Conservation (phyloP, 2,329 filamentous ascomycete genomes). For the Sporothrix globosa region DNA sequence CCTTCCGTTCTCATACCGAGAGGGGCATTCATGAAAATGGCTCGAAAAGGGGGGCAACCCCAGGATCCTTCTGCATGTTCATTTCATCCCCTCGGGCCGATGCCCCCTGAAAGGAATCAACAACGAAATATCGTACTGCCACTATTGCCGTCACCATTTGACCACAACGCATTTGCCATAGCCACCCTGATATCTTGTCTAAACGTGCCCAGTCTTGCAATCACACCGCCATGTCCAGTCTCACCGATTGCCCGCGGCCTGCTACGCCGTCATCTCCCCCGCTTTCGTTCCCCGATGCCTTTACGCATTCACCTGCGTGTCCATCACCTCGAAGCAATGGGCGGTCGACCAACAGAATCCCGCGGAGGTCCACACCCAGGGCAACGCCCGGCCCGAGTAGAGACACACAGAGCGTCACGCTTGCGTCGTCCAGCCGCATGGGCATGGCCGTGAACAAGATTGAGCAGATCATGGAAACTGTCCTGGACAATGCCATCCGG, state of each 20-base stretch:
- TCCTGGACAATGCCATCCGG: conserved; percentile 52
- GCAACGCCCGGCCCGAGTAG: background rate
- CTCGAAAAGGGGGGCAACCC: too few relatives aligned
- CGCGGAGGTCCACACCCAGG: background rate
- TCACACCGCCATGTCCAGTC: background rate
- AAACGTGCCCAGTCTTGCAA: too few relatives aligned
- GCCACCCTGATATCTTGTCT: too few relatives aligned
- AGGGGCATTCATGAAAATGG: background rate
- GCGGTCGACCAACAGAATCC: too few relatives aligned
- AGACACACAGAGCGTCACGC: background rate
- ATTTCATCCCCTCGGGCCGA: too few relatives aligned
- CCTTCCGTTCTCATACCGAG: background rate
- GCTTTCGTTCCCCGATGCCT: background rate
- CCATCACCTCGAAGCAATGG: background rate
- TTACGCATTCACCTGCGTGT: too few relatives aligned
- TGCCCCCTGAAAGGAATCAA: background rate
- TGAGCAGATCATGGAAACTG: conserved; percentile 57
- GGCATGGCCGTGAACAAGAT: conserved; percentile 54
- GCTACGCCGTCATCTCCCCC: background rate
- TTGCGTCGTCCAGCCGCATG: background rate
- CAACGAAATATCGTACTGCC: background rate
- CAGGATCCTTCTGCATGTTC: background rate
- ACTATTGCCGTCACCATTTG: too few relatives aligned
- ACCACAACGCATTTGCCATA: background rate
- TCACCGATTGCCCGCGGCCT: background rate